Conservation (phyloP, 73 alveolate genomes). For the Uronychia binucleata region DNA sequence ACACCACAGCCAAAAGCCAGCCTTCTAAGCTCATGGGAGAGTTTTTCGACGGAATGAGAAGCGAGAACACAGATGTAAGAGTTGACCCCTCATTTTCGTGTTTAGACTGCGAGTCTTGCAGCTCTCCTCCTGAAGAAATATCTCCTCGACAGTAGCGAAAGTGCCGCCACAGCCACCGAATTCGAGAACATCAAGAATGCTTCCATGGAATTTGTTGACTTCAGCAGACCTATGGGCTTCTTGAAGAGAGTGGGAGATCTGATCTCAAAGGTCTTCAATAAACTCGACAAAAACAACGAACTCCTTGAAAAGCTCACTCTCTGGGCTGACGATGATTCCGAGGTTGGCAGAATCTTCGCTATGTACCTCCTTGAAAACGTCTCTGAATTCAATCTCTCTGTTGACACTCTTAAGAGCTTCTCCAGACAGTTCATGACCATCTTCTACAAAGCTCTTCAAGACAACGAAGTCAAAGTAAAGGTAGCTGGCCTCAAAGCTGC, state of each 20-base stretch:
- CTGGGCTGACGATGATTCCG: conserved; percentile 22
- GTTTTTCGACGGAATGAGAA: conserved; percentile 20
- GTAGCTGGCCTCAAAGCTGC: conserved; percentile 53
- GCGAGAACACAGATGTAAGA: conserved; percentile 14
- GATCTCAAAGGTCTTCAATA: conserved; percentile 22
- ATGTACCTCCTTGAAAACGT: conserved; percentile 40
- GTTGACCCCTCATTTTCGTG: neutral
- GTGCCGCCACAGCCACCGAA: conserved; percentile 11
- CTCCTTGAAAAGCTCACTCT: conserved; percentile 18
- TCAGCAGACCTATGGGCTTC: conserved; percentile 10
- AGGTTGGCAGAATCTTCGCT: conserved; percentile 23
- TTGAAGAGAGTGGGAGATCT: conserved; percentile 42
- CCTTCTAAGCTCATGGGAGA: conserved; percentile 27
- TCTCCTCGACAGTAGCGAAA: conserved; percentile 26
- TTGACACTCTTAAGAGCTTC: conserved; percentile 11
- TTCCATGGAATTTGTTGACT: conserved; percentile 26
- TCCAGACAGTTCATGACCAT: conserved; percentile 34
- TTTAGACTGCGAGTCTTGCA: conserved; percentile 15
- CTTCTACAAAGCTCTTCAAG: conserved; percentile 24
- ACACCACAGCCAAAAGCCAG: neutral
- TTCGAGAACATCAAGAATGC: conserved; percentile 26
- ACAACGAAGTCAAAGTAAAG: conserved; percentile 30
- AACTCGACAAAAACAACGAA: conserved; percentile 26
- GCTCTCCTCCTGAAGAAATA: conserved; percentile 34
- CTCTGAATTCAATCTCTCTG: conserved; percentile 25